Evolutionary conservation across 2,329 filamentous ascomycete species (phyloP).

Genomic region (Beauveria rudraprayagi): DNA sequence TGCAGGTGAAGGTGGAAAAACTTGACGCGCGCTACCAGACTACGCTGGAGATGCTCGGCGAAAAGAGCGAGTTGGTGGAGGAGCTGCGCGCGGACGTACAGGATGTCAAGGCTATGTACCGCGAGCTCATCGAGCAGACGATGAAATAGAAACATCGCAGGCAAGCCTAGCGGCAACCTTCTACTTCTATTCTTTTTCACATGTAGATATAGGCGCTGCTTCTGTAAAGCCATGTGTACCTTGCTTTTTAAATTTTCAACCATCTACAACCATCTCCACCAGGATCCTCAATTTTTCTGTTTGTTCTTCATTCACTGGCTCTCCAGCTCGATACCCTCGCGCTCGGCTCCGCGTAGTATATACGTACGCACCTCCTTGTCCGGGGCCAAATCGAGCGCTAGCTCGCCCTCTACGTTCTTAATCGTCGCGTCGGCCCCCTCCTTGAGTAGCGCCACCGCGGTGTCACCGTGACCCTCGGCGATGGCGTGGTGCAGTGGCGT

Average conservation of each 20-base stretch:
- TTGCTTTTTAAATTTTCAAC: not conserved
- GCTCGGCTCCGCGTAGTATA: slow-evolving; percentile 69
- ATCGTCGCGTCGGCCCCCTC: slow-evolving; percentile 77
- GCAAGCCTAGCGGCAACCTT: not conserved
- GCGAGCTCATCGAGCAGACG: slow-evolving; percentile 81
- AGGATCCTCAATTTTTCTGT: not conserved
- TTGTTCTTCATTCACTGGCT: slow-evolving; percentile 2
- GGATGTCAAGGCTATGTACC: slow-evolving; percentile 94
- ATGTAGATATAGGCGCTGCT: slow-evolving; percentile 1
- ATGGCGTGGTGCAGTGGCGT: slow-evolving; percentile 86
- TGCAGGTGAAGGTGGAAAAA: slow-evolving; percentile 61
- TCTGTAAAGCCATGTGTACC: not conserved
- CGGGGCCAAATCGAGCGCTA: slow-evolving; percentile 76
- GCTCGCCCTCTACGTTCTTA: slow-evolving; percentile 59
- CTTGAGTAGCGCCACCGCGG: slow-evolving; percentile 73
- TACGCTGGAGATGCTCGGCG: slow-evolving; percentile 86
- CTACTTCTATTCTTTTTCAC: not conserved
- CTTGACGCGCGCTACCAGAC: slow-evolving; percentile 78
- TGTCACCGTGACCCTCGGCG: slow-evolving; percentile 71
- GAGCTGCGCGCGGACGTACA: slow-evolving; percentile 82
- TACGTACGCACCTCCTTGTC: slow-evolving; percentile 70
- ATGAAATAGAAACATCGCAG: slow-evolving; percentile 43
- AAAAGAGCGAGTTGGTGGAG: slow-evolving; percentile 93
- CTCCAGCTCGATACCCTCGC: slow-evolving; percentile 66
- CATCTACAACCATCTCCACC: not conserved